Evolutionary conservation across 495 filamentous ascomycete species (phyloP).

Genomic region (Penicillium paxilli): DNA sequence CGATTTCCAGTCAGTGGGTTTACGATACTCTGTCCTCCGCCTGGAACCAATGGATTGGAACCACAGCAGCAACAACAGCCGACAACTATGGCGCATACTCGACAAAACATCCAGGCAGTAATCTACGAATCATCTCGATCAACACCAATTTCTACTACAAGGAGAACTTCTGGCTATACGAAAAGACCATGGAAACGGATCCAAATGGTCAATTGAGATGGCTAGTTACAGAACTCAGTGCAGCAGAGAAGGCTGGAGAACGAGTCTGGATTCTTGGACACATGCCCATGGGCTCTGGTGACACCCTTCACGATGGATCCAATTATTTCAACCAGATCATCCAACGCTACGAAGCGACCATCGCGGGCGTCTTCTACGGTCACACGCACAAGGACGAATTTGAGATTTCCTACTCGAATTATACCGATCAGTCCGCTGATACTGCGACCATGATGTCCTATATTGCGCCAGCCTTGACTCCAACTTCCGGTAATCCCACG

Average conservation of each 20-base stretch:
- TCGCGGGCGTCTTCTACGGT: slow-evolving; percentile 55
- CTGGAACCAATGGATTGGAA: slow-evolving; percentile 51
- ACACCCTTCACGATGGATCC: slow-evolving; percentile 51
- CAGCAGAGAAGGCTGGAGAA: slow-evolving; percentile 50
- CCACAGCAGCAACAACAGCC: slow-evolving; percentile 30
- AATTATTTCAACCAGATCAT: slow-evolving; percentile 57
- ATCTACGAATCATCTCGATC: slow-evolving; percentile 55
- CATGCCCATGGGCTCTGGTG: slow-evolving; percentile 46
- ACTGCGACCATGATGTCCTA: slow-evolving; percentile 50
- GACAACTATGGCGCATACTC: slow-evolving; percentile 53
- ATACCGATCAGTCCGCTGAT: slow-evolving; percentile 24
- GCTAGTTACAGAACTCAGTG: slow-evolving; percentile 52
- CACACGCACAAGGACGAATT: slow-evolving; percentile 60
- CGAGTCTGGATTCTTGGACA: slow-evolving; percentile 55
- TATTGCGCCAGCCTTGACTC: slow-evolving; percentile 53
- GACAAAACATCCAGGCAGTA: slow-evolving; percentile 32
- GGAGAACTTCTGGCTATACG: slow-evolving; percentile 54
- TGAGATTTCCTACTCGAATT: slow-evolving; percentile 51
- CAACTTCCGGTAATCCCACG: slow-evolving; percentile 49
- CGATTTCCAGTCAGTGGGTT: slow-evolving; percentile 45
- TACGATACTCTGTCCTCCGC: slow-evolving; percentile 47
- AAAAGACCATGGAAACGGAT: slow-evolving; percentile 47
- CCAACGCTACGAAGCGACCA: slow-evolving; percentile 48
- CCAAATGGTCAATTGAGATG: slow-evolving; percentile 48
- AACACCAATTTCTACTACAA: slow-evolving; percentile 58